These are phyloP conservation scores for Epichloe uncinata DNA, from an alignment of 2,329 filamentous ascomycete genomes.

Conservation along the genomic window DNA sequence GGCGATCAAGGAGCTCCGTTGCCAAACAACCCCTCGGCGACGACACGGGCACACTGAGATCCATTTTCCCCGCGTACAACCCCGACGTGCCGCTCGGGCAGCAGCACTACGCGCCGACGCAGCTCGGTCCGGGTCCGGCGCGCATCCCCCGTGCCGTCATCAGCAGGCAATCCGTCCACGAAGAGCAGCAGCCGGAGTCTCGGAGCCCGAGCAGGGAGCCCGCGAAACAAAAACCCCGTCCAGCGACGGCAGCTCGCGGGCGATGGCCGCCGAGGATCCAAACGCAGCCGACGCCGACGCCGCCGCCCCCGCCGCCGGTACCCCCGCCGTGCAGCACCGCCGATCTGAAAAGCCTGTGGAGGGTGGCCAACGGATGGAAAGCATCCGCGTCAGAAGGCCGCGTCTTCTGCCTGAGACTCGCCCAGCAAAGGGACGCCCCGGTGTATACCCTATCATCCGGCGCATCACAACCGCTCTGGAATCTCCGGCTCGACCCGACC, in stretches of 20 bases:
- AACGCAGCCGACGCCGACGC: constrained; percentile 23
- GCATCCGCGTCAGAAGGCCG: constrained; percentile 45
- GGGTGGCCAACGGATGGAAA: constrained; percentile 56
- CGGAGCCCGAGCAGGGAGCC: background rate
- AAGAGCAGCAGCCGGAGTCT: constrained; percentile 10
- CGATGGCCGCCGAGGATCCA: constrained; percentile 20
- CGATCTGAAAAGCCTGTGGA: constrained; percentile 53
- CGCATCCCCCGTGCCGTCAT: constrained; percentile 51
- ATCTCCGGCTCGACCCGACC: constrained; percentile 48
- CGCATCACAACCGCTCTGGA: constrained; percentile 49
- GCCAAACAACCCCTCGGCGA: constrained; percentile 37
- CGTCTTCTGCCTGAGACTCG: constrained; percentile 45
- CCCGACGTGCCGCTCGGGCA: constrained; percentile 50
- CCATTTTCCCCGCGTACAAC: constrained; percentile 67
- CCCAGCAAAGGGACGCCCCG: constrained; percentile 44
- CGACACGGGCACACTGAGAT: constrained; percentile 36
- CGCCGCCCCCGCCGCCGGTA: constrained; percentile 26
- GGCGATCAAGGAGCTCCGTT: constrained; percentile 41
- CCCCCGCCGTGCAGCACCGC: constrained; percentile 43
- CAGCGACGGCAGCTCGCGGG: constrained; percentile 5
- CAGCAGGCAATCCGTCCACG: constrained; percentile 47
- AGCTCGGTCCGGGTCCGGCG: constrained; percentile 49
- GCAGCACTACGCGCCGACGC: constrained; percentile 58
- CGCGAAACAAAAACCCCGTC: constrained; percentile 5
- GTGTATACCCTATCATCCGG: constrained; percentile 52